Base-by-base conservation (phyloP, 164 flowering plant genomes). In the Vitis cinerea region DNA sequence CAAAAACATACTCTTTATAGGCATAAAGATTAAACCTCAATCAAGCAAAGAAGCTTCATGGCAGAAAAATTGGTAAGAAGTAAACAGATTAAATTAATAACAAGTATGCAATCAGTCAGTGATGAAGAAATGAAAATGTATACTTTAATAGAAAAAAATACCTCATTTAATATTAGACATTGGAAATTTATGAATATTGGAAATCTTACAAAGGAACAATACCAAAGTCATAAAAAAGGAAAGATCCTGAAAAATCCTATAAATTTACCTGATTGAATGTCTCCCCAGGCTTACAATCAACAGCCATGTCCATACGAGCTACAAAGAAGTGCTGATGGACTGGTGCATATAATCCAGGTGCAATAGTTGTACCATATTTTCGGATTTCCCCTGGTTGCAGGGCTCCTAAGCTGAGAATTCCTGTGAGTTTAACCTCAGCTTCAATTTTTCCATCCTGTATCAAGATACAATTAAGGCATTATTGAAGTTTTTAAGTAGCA, bases 301-400 rank as follows among this genome's bases (percentile, higher is more conserved):
- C 91, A 9, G 94, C 84, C 98, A 94, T 94, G 75, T 94, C 94
- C 97, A 94, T 88, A n/a, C 98, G 94, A 73, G 98, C 90, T 59
- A 92, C 93, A 79, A 94, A 94, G 71, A 94, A 94, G 69, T 94
- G 98, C 69, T 94, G 97, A 81, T 94, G 97, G 17, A 92, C 97
- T 44, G 97, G 97, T 48, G 98, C 98, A 83, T 92, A 94, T 15
- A 94, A 65, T 60, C 98, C 98, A 49, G 98, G 97, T 37, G 97
- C 97, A 60, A 94, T 94, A 9, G 91, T 92, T 49, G 97, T 94
- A 14, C 98, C 97, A 79, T 94, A 94, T 77, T 94, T 94, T 72
- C 98, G 81, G 61, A 71, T 72, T 77, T 94, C 97, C 29, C 98
- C 97, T 37, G 92, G 97, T 59, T 83, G 96, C 70, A 92, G 69